Percentiles rank a stretch among this genome's conserved stretches.
Conservation (phyloP, 176 grass and related monocot genomes). For the Zea luxurians region DNA sequence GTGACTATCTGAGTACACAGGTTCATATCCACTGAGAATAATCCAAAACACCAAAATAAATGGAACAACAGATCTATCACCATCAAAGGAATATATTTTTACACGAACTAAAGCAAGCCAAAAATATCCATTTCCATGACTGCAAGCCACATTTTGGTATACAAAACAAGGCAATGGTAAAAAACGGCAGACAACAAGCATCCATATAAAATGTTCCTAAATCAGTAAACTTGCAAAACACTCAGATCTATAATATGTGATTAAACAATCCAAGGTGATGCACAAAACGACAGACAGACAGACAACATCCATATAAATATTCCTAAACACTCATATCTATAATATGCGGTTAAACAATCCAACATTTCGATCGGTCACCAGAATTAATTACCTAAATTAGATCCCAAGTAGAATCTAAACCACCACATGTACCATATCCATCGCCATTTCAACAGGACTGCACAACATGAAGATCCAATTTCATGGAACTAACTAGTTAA, state of each 20-base stretch:
- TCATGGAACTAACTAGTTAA: conserved; percentile 9
- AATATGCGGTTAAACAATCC: neutral
- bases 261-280: neutral
- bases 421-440: conserved; percentile 25
- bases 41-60: neutral
- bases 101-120: neutral
- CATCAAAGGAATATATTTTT: neutral
- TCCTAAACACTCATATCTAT: neutral
- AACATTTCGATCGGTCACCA: neutral
- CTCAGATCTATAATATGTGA: neutral
- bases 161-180: no score
- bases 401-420: no score
- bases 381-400: neutral
- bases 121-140: neutral
- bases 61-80: neutral
- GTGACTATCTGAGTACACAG: neutral
- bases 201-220: neutral
- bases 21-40: neutral
- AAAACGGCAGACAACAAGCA: neutral
- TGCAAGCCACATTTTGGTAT: no score
- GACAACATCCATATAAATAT: no score
- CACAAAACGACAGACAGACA: neutral
- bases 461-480: neutral
- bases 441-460: neutral
- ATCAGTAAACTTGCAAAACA: neutral